Evolutionary conservation across 1,284 basidiomycete genomes (phyloP), one percentile per base, ranked within the genome.

Genomic region (Peniophora sp.): DNA sequence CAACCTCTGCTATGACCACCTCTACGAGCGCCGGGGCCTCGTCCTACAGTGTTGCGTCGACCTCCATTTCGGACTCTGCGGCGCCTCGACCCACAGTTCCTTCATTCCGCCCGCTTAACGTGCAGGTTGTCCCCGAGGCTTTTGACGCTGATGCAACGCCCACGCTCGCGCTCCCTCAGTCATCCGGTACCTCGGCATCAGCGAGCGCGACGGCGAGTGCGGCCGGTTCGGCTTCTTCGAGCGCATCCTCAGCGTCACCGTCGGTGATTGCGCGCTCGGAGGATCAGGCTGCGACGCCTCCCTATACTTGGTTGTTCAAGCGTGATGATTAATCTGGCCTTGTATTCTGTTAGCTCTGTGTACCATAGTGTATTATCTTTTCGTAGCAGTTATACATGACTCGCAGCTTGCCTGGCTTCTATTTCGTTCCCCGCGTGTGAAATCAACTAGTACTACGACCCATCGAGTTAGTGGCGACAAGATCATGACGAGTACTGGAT

Each of bases 291-390:
- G 37, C 37, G 37, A 41, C 37, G 6, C 37, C 37, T 15, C 71
- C 68, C 1, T 73, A 74, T 55, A 62, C 64, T 56, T 74, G 69
- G 70, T 66, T 63, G 63, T 74, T 74, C 62, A 64, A 55, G 55
- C 53, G 47, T 3, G 54, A 59, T 45, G 39, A 41, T 32, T 32
- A 12, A 32, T 32, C 12, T 32, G 27, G 27, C 27, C 12, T 32
- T 12, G 27, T 32, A 12, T 32, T 32, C 27, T 32, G 27, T 12
- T 32, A 12, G 27, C 27, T 32, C 27, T 32, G 27, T 32, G 27
- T 32, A 32, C 12, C 27, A 6, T 32, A 32, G 27, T 12, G 27
- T 32, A 12, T 32, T 6, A 12, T 32, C 27, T 32, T 32, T 32
- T 32, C 27, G 27, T 32, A 32, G 27, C 27, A 32, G 6, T 32